Evolutionary conservation across 139 green algal genomes (phyloP).

Genomic region (Chlorella sp.): DNA sequence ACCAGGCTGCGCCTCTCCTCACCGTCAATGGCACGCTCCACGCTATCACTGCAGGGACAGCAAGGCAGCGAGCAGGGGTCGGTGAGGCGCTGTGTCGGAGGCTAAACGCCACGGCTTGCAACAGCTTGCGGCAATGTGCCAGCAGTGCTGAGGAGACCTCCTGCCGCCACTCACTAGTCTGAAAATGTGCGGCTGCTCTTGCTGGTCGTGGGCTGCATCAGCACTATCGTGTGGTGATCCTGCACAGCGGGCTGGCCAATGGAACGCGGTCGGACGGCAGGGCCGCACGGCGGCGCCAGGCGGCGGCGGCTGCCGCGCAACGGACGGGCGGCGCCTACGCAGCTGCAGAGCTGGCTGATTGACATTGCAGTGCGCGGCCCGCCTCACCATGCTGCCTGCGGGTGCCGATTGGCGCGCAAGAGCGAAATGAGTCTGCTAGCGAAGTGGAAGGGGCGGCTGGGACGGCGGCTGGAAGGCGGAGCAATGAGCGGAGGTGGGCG

Average conservation of each 20-base stretch:
- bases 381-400: too few relatives aligned
- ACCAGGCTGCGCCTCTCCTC: background rate
- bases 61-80: too few relatives aligned
- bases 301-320: background rate
- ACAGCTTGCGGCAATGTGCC: too few relatives aligned
- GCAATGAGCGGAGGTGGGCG: too few relatives aligned
- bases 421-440: too few relatives aligned
- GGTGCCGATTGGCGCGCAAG: too few relatives aligned
- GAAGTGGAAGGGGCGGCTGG: too few relatives aligned
- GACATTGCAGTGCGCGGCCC: too few relatives aligned
- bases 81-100: too few relatives aligned
- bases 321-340: background rate
- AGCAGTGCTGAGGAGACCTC: too few relatives aligned
- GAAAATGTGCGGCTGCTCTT: conserved; percentile 47
- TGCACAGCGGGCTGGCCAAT: background rate
- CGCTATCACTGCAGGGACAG: conserved; percentile 4
- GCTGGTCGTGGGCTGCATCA: conserved; percentile 46
- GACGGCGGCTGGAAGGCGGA: too few relatives aligned
- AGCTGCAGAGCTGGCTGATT: background rate
- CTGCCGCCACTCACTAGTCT: conserved; percentile 30
- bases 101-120: too few relatives aligned
- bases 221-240: conserved; percentile 57
- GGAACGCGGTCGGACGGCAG: background rate
- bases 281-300: background rate
- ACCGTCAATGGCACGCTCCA: conserved; percentile 44